Evolutionary conservation across 768 basidiomycete genomes (phyloP), one percentile per base, ranked within the genome.

Genomic region (Amylocystis lapponica): DNA sequence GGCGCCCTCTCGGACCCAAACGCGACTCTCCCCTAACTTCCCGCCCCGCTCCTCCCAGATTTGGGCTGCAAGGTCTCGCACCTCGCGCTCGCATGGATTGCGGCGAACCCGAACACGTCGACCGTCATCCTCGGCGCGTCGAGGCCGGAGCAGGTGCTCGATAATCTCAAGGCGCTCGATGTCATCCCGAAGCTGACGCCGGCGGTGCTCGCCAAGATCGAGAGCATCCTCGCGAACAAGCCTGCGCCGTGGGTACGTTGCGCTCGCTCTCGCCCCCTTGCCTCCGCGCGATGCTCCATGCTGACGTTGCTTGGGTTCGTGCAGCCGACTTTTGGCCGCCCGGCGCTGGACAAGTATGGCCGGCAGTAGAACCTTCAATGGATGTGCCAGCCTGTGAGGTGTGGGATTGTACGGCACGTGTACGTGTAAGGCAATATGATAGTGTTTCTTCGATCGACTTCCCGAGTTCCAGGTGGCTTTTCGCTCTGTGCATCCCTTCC

Each of bases 81-180:
- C n/a, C 70, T 91, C 30, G 81, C 88, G 4, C 72, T 90, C 31
- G 87, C 88, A 4, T 91, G 86, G 85, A 64, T 81, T 3, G 75
- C 79, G 19, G 41, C 27, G 33, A 80, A 83, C 59, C 75, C 79
- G 10, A 79, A 81, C 61, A 82, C 79, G 2, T 72, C 70, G 21
- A 79, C 77, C 9, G 71, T 83, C 49, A 82, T 86, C 52, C 69
- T 84, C 36, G 85, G 83, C 9, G 83, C 78, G 0, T 70, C 79
- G 4, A 78, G 68, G 46, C 73, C 78, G 1, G 69, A 79, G 48
- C 86, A 86, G 56, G 61, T 86, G 21, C 42, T 71, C 22, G 78
- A 84, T 30, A 85, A 86, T 61, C 60, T 88, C 36, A 76, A 81
- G 59, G 86, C 86, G 6, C 64, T 90, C 41, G 75, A 86, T 37